Percentiles rank a stretch among this genome's conserved stretches.
These are phyloP conservation scores for Hanseniaspora nectarophila DNA, from an alignment of 805 yeast genomes.

Conservation along the genomic window DNA sequence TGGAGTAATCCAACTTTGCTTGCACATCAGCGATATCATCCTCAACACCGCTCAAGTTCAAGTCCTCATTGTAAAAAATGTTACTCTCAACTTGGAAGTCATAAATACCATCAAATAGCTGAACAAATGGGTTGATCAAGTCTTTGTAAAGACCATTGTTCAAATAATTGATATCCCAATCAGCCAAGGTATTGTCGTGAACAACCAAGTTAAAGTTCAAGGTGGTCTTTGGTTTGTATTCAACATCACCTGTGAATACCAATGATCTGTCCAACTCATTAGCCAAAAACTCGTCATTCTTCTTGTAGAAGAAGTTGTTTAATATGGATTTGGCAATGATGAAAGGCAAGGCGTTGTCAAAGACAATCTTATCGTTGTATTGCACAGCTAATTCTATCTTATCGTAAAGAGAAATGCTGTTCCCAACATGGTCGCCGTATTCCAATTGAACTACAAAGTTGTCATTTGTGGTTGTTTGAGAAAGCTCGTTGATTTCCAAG, in stretches of 20 bases:
- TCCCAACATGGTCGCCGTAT: slow-evolving; percentile 34
- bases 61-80: slow-evolving; percentile 47
- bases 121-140: slow-evolving; percentile 45
- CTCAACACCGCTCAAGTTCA: slow-evolving; percentile 23
- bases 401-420: slow-evolving; percentile 25
- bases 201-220: slow-evolving; percentile 62
- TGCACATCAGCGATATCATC: slow-evolving; percentile 33
- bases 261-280: slow-evolving; percentile 14
- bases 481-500: slow-evolving; percentile 17
- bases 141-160: slow-evolving; percentile 32
- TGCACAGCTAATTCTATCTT: slow-evolving; percentile 11
- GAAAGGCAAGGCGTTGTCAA: slow-evolving; percentile 49
- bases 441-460: slow-evolving; percentile 30
- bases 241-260: slow-evolving; percentile 19
- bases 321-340: slow-evolving; percentile 43
- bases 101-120: slow-evolving; percentile 41
- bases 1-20: slow-evolving; percentile 74
- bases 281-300: slow-evolving; percentile 26
- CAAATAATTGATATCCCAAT: slow-evolving; percentile 55
- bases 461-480: neutral
- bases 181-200: slow-evolving; percentile 54
- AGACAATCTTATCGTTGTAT: slow-evolving; percentile 1
- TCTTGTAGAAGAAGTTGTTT: slow-evolving; percentile 36
- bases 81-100: slow-evolving; percentile 72
- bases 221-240: slow-evolving; percentile 51